phyloP scores from a whole-genome alignment of 495 filamentous ascomycete species.

The Umbilicaria muhlenbergii region DNA sequence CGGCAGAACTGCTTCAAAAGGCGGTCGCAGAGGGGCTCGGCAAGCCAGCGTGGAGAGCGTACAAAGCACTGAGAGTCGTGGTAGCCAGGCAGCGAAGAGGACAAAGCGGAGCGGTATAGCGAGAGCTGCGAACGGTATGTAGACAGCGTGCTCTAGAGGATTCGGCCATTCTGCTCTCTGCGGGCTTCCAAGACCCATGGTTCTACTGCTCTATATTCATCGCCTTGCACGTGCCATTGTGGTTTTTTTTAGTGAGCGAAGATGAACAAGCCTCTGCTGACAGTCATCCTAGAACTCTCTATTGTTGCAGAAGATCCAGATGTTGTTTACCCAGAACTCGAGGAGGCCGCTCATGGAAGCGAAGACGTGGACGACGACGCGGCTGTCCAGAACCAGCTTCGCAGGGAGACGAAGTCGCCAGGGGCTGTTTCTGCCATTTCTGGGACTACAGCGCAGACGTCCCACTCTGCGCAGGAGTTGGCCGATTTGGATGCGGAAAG shows the following conservation, averaged over 20 bases:
- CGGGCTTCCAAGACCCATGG: neutral
- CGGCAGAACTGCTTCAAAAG: neutral
- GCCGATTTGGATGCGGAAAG: conserved; percentile 14
- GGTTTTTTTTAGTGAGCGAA: no score
- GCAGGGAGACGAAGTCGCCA: conserved; percentile 13
- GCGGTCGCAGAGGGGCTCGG: conserved; percentile 12
- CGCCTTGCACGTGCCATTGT: no score
- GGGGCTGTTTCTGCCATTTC: conserved; percentile 23
- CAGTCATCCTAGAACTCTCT: conserved; percentile 15
- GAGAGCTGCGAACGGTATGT: conserved; percentile 3
- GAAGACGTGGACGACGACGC: conserved; percentile 1
- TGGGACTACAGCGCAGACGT: conserved; percentile 25
- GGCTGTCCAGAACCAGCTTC: neutral
- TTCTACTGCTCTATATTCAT: no score
- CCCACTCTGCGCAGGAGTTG: conserved; percentile 19
- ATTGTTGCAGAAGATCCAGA: conserved; percentile 18
- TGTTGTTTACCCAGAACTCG: conserved; percentile 8
- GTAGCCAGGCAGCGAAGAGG: conserved; percentile 1
- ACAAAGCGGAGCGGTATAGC: neutral
- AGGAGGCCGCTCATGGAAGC: neutral
- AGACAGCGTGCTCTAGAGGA: conserved; percentile 3
- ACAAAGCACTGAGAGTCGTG: neutral
- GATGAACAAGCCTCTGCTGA: no score
- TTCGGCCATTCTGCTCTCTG: neutral
- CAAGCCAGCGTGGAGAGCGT: conserved; percentile 19